These are phyloP conservation scores for Neurospora sp. DNA, from an alignment of 495 filamentous ascomycete species.

Conservation along the genomic window DNA sequence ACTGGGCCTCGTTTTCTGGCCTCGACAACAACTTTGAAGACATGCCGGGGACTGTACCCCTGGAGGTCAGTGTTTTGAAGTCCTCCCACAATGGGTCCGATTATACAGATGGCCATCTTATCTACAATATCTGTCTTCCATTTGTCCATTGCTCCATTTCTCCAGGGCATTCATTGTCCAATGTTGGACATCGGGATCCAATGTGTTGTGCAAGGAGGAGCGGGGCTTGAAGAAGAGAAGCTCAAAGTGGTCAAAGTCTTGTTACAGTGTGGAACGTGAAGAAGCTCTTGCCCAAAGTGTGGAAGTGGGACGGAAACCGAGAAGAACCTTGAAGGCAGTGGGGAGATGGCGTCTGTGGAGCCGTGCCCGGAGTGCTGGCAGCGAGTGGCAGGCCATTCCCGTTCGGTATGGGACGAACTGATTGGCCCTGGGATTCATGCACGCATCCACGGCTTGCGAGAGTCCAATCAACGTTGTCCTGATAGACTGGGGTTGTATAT, in stretches of 20 bases:
- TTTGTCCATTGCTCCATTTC: neutral
- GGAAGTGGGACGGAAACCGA: neutral
- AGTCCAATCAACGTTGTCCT: slow-evolving; percentile 19
- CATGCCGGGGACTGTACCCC: neutral
- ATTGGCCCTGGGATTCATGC: slow-evolving; percentile 19
- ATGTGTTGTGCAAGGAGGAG: neutral
- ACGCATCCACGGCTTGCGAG: slow-evolving; percentile 14
- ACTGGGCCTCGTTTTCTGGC: neutral
- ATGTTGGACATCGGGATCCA: neutral
- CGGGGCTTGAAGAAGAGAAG: neutral
- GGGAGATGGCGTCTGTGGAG: neutral
- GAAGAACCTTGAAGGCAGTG: neutral
- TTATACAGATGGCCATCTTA: neutral
- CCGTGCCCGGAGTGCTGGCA: neutral
- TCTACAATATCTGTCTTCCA: neutral
- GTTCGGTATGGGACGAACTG: neutral
- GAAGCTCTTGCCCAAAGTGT: neutral
- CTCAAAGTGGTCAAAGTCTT: slow-evolving; percentile 7
- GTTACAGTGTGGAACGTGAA: slow-evolving; percentile 17
- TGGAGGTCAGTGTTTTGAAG: neutral
- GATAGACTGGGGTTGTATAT: slow-evolving; percentile 19
- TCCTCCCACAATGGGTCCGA: neutral
- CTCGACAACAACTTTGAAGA: neutral
- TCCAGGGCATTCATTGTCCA: neutral
- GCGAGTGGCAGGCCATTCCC: neutral